Evolutionary conservation across 306 rosid genomes (phyloP).

Genomic region (Castanospermum australe): DNA sequence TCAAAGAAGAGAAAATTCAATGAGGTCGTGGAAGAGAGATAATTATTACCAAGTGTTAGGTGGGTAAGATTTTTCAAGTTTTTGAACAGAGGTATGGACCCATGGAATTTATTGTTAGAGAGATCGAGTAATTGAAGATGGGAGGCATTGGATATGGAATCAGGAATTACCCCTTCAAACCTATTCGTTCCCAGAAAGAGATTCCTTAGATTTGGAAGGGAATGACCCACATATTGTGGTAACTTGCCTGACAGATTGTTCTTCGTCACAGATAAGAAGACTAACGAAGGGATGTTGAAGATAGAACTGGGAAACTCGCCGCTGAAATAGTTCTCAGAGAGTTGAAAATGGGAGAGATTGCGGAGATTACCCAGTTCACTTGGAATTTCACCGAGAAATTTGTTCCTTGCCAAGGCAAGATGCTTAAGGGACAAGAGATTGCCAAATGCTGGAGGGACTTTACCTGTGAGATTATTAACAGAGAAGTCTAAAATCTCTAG

Average conservation of each 20-base stretch:
- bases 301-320: slow-evolving; percentile 39
- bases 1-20: slow-evolving; percentile 29
- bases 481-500: slow-evolving; percentile 34
- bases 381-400: slow-evolving; percentile 34
- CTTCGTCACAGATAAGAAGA: slow-evolving; percentile 17
- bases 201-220: slow-evolving; percentile 26
- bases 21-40: slow-evolving; percentile 26
- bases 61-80: slow-evolving; percentile 27
- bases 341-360: slow-evolving; percentile 27
- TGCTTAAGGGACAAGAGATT: slow-evolving; percentile 22
- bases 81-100: slow-evolving; percentile 21
- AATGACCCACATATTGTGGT: neutral
- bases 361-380: slow-evolving; percentile 27
- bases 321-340: slow-evolving; percentile 29
- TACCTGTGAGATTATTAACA: slow-evolving; percentile 38
- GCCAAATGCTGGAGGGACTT: slow-evolving; percentile 36
- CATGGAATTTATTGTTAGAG: slow-evolving; percentile 26
- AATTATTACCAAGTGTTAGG: slow-evolving; percentile 14
- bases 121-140: slow-evolving; percentile 28
- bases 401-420: slow-evolving; percentile 35
- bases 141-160: slow-evolving; percentile 43
- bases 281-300: slow-evolving; percentile 36
- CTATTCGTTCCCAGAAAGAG: slow-evolving; percentile 26
- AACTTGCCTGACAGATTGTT: slow-evolving; percentile 34
- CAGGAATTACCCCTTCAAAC: slow-evolving; percentile 37